Conservation (phyloP, 83 land plant genomes). For the Isoetes engelmannii region DNA sequence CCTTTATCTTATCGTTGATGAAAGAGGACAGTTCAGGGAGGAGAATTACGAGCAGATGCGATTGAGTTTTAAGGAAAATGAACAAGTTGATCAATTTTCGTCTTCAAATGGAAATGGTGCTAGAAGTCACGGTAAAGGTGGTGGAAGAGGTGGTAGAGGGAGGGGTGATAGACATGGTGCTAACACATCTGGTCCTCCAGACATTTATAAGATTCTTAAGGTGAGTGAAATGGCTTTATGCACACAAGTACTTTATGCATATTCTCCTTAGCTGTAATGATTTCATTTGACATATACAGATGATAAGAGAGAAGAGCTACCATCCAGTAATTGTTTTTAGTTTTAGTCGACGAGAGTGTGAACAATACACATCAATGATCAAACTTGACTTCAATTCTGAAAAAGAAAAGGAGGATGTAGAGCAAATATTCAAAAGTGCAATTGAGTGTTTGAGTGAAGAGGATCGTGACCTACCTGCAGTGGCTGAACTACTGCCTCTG, state of each 20-base stretch:
- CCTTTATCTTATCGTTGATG: constrained; percentile 73
- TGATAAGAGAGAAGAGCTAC: constrained; percentile 75
- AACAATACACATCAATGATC: constrained; percentile 77
- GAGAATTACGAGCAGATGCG: constrained; percentile 57
- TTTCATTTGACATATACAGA: constrained; percentile 28
- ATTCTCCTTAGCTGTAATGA: not conserved
- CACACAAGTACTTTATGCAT: not conserved
- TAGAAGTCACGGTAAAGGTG: constrained; percentile 11
- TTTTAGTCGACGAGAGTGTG: constrained; percentile 90
- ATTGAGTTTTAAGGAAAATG: constrained; percentile 43
- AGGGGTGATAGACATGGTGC: constrained; percentile 46
- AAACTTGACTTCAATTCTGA: constrained; percentile 75
- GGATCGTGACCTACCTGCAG: constrained; percentile 70
- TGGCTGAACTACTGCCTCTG: constrained; percentile 62
- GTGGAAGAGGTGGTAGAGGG: constrained; percentile 23
- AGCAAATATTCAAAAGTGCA: constrained; percentile 67
- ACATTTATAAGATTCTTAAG: constrained; percentile 85
- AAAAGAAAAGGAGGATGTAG: constrained; percentile 66
- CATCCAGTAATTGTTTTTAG: constrained; percentile 88
- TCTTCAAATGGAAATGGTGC: constrained; percentile 16
- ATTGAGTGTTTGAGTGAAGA: constrained; percentile 70
- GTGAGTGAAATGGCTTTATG: constrained; percentile 23
- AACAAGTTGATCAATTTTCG: constrained; percentile 20
- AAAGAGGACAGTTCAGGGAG: constrained; percentile 75
- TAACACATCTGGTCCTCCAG: constrained; percentile 33